Conservation (phyloP, 106 monocot species). For the Dendrobium nobile region DNA sequence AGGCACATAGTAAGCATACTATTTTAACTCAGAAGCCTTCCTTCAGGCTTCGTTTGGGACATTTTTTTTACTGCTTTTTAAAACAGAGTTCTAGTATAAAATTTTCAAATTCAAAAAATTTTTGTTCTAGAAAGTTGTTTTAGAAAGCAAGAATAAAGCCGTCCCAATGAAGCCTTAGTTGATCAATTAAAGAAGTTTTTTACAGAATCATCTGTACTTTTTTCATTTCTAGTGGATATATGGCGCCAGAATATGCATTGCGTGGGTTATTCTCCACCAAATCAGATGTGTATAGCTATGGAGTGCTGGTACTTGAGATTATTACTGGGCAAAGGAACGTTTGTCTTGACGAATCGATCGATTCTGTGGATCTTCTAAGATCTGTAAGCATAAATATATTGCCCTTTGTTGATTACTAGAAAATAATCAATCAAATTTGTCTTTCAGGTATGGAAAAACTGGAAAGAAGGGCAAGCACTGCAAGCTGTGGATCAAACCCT, state of each 20-base stretch:
- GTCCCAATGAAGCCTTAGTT: no score
- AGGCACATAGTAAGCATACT: constrained; percentile 7
- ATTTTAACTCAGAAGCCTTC: no score
- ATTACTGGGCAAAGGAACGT: constrained; percentile 7
- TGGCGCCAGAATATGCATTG: constrained; percentile 15
- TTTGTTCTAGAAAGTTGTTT: no score
- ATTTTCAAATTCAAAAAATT: no score
- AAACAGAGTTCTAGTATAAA: no score
- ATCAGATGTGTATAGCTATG: constrained; percentile 15
- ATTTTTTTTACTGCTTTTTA: no score
- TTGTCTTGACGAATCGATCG: background rate
- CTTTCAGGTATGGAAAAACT: constrained; percentile 8
- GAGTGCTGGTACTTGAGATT: constrained; percentile 14
- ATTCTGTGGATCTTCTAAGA: constrained; percentile 1
- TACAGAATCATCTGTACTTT: background rate
- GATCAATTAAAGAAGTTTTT: background rate
- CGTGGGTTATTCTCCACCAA: constrained; percentile 9
- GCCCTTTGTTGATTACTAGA: no score
- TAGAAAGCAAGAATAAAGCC: no score
- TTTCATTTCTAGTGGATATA: constrained; percentile 5
- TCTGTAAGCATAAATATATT: constrained; percentile 2
- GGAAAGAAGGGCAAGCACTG: constrained; percentile 2
- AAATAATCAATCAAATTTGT: background rate
- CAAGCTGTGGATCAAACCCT: constrained; percentile 42
- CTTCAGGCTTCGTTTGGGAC: no score